Evolutionary conservation across 2,329 filamentous ascomycete genomes (phyloP), one percentile per base, ranked within the genome.

Genomic region (Westerdykella sp.): DNA sequence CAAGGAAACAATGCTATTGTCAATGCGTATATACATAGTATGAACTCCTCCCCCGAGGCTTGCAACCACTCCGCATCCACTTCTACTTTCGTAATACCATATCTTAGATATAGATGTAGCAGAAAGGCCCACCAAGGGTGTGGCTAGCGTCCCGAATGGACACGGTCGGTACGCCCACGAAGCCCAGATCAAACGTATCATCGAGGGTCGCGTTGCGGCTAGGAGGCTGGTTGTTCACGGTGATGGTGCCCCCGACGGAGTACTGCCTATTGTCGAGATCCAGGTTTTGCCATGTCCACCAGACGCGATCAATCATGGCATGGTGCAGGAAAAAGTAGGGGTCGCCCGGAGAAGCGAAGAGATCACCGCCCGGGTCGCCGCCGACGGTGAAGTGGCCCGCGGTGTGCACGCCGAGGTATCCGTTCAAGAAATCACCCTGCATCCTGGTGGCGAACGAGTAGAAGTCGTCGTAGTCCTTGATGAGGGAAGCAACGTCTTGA

Each of bases 221-320:
- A 2, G 70, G 63, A 2, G 73, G 72, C 1, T 43, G 35, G 41
- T 73, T 71, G 39, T 70, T 59, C 14, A 74, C 63, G 2, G 73
- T 75, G 7, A 63, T 63, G 4, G 71, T 74, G 1, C 70, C 73
- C 3, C 55, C 60, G 42, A 76, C 66, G 22, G 57, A 60, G 39
- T 66, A 57, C 41, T 60, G 59, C 12, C 73, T 61, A 11, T 59
- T 58, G 38, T 55, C 50, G 31, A 64, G 50, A 39, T 74, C 65
- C 37, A 68, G 56, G 44, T 70, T 73, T 55, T 77, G 73, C 74
- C 74, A 77, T 12, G 70, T 73, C 70, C 70, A 74, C 60, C 66
- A 77, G 2, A 66, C 53, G 2, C 72, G 63, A 49, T 76, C 74
- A 21, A 76, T 70, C 59, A 69, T 68, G 2, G 64, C 65, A 45